These are phyloP conservation scores for Pythium utonaiense DNA, from an alignment of 352 stramenopile genomes.

Conservation along the genomic window DNA sequence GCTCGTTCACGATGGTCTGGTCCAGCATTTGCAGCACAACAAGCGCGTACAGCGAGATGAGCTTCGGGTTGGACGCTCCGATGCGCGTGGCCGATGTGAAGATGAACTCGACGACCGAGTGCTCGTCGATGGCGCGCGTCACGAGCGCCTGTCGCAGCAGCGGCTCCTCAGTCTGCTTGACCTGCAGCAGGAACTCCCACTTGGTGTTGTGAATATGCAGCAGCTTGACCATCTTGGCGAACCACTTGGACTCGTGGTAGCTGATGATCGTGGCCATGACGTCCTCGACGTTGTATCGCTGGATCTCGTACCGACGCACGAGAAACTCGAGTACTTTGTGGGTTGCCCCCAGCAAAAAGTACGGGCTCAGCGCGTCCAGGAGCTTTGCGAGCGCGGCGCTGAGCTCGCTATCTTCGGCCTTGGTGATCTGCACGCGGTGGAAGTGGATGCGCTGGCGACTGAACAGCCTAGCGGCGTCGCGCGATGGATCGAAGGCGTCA, in stretches of 20 bases:
- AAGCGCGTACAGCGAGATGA: conserved; percentile 85
- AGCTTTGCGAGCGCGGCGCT: conserved; percentile 62
- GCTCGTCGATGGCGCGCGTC: conserved; percentile 67
- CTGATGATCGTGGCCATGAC: conserved; percentile 79
- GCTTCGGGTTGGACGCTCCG: conserved; percentile 60
- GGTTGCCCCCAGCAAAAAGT: conserved; percentile 69
- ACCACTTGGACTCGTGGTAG: conserved; percentile 86
- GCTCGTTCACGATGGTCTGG: conserved; percentile 50
- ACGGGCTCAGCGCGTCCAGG: conserved; percentile 78
- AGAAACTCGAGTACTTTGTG: conserved; percentile 90
- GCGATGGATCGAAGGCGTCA: conserved; percentile 56
- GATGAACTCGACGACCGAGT: conserved; percentile 74
- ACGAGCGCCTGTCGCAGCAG: conserved; percentile 68
- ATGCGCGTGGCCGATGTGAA: conserved; percentile 61
- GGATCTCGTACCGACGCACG: conserved; percentile 84
- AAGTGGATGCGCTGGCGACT: conserved; percentile 76
- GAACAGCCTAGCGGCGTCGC: conserved; percentile 56
- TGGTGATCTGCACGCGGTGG: conserved; percentile 62
- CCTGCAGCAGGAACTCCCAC: conserved; percentile 80
- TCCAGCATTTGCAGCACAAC: conserved; percentile 82
- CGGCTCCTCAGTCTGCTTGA: conserved; percentile 68
- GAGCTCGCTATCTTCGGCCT: conserved; percentile 60
- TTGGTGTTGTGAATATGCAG: conserved; percentile 73
- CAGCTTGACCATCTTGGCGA: conserved; percentile 81
- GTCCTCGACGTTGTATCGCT: conserved; percentile 83